These are phyloP conservation scores for Coniochaeta ligniaria DNA, from an alignment of 2,329 filamentous ascomycete genomes.

Conservation along the genomic window DNA sequence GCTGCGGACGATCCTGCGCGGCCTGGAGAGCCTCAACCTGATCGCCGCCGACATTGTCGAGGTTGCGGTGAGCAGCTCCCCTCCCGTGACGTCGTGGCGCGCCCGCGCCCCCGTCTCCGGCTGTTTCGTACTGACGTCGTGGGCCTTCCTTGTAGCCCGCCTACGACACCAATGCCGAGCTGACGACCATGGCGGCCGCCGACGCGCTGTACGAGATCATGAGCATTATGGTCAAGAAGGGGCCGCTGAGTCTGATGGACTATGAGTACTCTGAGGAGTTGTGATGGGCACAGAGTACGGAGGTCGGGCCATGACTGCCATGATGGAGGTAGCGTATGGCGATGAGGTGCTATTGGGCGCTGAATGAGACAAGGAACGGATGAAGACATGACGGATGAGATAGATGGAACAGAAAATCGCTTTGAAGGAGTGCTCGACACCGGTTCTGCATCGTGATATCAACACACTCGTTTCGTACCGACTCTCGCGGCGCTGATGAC, in stretches of 20 bases:
- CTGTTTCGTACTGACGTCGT: constrained; percentile 2
- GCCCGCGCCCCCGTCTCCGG: neutral
- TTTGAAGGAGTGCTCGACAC: too few species aligned
- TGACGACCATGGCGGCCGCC: constrained; percentile 67
- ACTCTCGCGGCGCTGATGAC: too few species aligned
- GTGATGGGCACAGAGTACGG: too few species aligned
- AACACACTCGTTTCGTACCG: too few species aligned
- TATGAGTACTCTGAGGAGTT: neutral
- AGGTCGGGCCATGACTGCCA: too few species aligned
- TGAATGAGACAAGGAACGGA: too few species aligned
- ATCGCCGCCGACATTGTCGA: constrained; percentile 68
- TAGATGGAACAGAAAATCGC: too few species aligned
- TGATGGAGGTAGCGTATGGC: neutral
- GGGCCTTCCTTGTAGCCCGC: constrained; percentile 36
- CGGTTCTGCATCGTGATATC: too few species aligned
- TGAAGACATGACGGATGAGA: too few species aligned
- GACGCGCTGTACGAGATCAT: constrained; percentile 71
- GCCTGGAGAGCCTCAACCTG: constrained; percentile 61
- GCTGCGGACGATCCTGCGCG: constrained; percentile 63
- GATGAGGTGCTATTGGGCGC: neutral
- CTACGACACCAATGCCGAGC: constrained; percentile 66
- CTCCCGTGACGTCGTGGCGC: neutral
- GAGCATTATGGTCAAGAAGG: constrained; percentile 76
- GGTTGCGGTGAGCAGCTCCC: constrained; percentile 40
- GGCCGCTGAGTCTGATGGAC: constrained; percentile 50